These are phyloP conservation scores for Viola pubescens DNA, from an alignment of 441 rosid genomes.

Conservation along the genomic window DNA sequence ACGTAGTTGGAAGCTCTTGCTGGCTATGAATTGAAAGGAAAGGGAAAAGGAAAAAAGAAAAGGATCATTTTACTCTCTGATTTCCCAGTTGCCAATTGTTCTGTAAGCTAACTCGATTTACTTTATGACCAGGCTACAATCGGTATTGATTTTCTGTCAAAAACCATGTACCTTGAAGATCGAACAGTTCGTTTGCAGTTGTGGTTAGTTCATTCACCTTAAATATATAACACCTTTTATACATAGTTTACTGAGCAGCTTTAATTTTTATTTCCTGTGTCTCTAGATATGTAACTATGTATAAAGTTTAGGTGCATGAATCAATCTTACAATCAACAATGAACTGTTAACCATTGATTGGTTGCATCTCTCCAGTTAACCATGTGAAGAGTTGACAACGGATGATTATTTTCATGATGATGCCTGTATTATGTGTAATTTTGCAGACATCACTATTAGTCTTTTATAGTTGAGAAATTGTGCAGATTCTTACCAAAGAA, in stretches of 20 bases:
- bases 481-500: too few species aligned
- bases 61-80: background rate
- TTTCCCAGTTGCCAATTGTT: background rate
- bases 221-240: background rate
- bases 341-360: background rate
- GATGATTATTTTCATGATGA: background rate
- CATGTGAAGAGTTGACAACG: background rate
- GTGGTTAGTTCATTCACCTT: conserved; percentile 29
- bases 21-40: too few species aligned
- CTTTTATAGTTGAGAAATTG: too few species aligned
- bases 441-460: too few species aligned
- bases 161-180: conserved; percentile 55
- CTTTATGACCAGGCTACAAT: conserved; percentile 47
- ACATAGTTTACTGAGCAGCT: background rate
- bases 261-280: conserved; percentile 1
- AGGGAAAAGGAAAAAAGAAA: too few species aligned
- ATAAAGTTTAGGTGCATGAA: background rate
- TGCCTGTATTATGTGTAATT: background rate
- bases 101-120: background rate
- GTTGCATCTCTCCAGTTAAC: background rate
- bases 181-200: conserved; percentile 52
- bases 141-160: conserved; percentile 63
- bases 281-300: background rate
- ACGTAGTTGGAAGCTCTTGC: too few species aligned
- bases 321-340: background rate